Percentiles rank a stretch among this genome's conserved stretches.
phyloP scores from a whole-genome alignment of 2,329 filamentous ascomycete species.

The Monilinia aucupariae region DNA sequence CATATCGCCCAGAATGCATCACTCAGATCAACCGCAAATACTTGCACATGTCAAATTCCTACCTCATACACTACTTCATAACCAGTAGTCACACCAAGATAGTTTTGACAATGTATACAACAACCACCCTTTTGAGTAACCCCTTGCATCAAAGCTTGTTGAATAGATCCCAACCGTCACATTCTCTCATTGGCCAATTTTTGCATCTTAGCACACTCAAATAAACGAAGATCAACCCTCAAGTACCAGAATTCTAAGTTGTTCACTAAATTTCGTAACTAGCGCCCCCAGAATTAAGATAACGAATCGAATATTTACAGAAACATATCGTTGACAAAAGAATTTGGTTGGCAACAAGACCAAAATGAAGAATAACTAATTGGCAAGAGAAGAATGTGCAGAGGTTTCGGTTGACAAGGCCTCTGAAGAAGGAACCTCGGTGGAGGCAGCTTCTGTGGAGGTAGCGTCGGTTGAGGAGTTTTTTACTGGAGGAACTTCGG shows the following conservation, averaged over 20 bases:
- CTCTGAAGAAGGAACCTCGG: neutral
- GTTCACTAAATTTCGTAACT: neutral
- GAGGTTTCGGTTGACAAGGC: neutral
- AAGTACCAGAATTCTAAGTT: neutral
- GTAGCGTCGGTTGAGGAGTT: neutral
- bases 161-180: neutral
- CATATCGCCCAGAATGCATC: neutral
- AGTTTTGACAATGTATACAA: neutral
- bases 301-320: neutral
- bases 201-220: neutral
- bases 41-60: neutral
- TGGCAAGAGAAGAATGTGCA: neutral
- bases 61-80: neutral
- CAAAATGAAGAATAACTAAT: neutral
- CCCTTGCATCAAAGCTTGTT: no score
- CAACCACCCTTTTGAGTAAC: neutral
- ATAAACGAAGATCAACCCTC: neutral
- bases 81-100: neutral
- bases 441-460: neutral
- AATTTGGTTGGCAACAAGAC: neutral
- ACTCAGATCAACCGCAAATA: neutral
- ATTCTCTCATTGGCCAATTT: neutral
- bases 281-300: neutral
- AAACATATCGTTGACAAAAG: neutral
- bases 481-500: neutral